Percentiles rank a stretch among this genome's conserved stretches.
Evolutionary conservation across 805 yeast genomes (phyloP).

Genomic region (Candida fluviatilis): DNA sequence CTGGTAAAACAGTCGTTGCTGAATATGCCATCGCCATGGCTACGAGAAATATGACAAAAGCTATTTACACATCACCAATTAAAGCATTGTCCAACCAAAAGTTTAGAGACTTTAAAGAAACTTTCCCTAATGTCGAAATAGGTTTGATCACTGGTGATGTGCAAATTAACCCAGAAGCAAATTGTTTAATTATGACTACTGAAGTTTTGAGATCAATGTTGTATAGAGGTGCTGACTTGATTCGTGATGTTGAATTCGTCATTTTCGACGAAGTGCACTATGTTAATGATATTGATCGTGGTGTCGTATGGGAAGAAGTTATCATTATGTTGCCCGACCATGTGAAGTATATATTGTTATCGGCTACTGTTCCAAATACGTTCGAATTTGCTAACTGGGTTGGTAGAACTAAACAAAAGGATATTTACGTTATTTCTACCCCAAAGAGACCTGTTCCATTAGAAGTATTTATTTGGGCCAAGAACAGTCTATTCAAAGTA

Average conservation of each 20-base stretch:
- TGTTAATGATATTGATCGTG: slow-evolving; percentile 94
- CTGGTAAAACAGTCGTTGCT: slow-evolving; percentile 97
- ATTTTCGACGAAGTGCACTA: slow-evolving; percentile 98
- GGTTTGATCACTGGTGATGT: slow-evolving; percentile 98
- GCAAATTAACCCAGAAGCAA: slow-evolving; percentile 94
- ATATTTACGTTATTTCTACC: slow-evolving; percentile 93
- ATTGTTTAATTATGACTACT: slow-evolving; percentile 95
- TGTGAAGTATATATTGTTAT: slow-evolving; percentile 81
- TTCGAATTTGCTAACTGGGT: slow-evolving; percentile 98
- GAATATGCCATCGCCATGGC: slow-evolving; percentile 99
- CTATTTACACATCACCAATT: slow-evolving; percentile 94
- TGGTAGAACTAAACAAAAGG: slow-evolving; percentile 93
- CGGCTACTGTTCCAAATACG: slow-evolving; percentile 99
- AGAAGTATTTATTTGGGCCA: slow-evolving; percentile 83
- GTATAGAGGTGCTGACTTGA: slow-evolving; percentile 92
- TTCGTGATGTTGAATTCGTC: slow-evolving; percentile 95
- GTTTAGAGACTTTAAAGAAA: slow-evolving; percentile 79
- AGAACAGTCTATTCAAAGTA: slow-evolving; percentile 64
- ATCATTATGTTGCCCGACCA: slow-evolving; percentile 97
- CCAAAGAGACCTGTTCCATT: slow-evolving; percentile 96
- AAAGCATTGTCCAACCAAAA: slow-evolving; percentile 89
- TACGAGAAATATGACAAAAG: slow-evolving; percentile 90
- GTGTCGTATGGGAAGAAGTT: slow-evolving; percentile 99
- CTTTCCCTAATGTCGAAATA: slow-evolving; percentile 77
- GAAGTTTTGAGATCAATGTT: slow-evolving; percentile 94